These are phyloP conservation scores for Cladosporium sp. DNA, from an alignment of 2,329 filamentous ascomycete genomes.

Conservation along the genomic window DNA sequence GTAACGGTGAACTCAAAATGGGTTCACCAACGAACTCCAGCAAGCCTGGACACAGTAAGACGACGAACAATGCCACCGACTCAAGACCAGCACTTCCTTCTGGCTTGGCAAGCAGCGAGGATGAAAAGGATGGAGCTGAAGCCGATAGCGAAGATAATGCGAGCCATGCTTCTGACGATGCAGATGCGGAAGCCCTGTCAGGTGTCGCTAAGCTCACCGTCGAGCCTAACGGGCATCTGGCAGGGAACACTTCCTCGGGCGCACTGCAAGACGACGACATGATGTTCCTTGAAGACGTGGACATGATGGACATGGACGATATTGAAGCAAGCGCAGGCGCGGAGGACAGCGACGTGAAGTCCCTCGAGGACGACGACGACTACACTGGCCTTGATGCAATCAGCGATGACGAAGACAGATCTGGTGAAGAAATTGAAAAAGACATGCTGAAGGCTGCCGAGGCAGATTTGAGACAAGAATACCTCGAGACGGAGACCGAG, in stretches of 20 bases:
- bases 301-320: constrained; percentile 24
- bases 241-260: constrained; percentile 27
- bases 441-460: constrained; percentile 31
- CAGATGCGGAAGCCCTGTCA: constrained; percentile 36
- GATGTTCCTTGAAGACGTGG: constrained; percentile 27
- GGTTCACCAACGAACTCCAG: not conserved
- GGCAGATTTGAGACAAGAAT: constrained; percentile 33
- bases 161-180: constrained; percentile 28
- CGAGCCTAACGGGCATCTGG: constrained; percentile 26
- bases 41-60: constrained; percentile 15
- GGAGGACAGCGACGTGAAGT: constrained; percentile 22
- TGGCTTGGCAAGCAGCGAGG: constrained; percentile 24
- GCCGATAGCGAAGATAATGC: constrained; percentile 26
- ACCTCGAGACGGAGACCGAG: constrained; percentile 26
- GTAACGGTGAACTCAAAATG: constrained; percentile 3
- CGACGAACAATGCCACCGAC: constrained; percentile 21
- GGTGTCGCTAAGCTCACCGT: constrained; percentile 25
- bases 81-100: constrained; percentile 10
- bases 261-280: constrained; percentile 22
- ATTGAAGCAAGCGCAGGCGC: constrained; percentile 26
- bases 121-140: constrained; percentile 27
- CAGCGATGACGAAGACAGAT: constrained; percentile 31
- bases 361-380: constrained; percentile 26
- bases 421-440: constrained; percentile 30
- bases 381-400: constrained; percentile 35